phyloP scores from a whole-genome alignment of 176 grass and related monocot genomes.

The Oryza nivara region DNA sequence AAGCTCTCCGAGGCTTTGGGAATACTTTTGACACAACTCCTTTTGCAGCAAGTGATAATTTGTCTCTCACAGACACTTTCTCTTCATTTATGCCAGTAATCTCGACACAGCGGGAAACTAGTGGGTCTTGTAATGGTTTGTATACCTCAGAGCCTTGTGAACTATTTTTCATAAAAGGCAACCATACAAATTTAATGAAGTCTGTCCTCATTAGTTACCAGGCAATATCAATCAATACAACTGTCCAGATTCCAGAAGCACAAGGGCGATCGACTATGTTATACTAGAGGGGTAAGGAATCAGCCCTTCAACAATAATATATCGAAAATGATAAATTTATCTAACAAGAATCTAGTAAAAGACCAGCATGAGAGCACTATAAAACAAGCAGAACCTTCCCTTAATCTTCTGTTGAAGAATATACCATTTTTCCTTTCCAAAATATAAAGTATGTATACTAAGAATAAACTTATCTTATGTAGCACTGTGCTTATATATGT shows the following conservation, averaged over 20 bases:
- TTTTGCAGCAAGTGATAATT: slow-evolving; percentile 61
- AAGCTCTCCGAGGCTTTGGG: slow-evolving; percentile 85
- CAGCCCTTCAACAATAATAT: background rate
- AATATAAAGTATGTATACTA: slow-evolving; percentile 1
- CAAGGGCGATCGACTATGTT: slow-evolving; percentile 1
- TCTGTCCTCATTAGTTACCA: background rate
- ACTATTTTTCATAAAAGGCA: slow-evolving; percentile 72
- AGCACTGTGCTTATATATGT: background rate
- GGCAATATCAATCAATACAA: slow-evolving; percentile 1
- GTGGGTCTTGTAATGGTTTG: slow-evolving; percentile 88
- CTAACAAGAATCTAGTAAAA: slow-evolving; percentile 6
- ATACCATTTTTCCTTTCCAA: background rate
- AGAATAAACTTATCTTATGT: slow-evolving; percentile 26
- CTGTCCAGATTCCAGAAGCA: slow-evolving; percentile 24
- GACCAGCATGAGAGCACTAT: background rate
- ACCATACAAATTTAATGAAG: slow-evolving; percentile 18
- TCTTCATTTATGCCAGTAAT: slow-evolving; percentile 75
- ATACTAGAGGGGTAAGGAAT: slow-evolving; percentile 3
- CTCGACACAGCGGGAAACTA: slow-evolving; percentile 69
- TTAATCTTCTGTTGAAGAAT: background rate
- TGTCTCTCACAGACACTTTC: slow-evolving; percentile 45
- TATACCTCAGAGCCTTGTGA: slow-evolving; percentile 79
- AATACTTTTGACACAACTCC: slow-evolving; percentile 76
- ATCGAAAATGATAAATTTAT: slow-evolving; percentile 4
- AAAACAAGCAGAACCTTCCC: slow-evolving; percentile 9